Evolutionary conservation across 805 yeast genomes (phyloP).

Genomic region (Yarrowia yakushimensis): DNA sequence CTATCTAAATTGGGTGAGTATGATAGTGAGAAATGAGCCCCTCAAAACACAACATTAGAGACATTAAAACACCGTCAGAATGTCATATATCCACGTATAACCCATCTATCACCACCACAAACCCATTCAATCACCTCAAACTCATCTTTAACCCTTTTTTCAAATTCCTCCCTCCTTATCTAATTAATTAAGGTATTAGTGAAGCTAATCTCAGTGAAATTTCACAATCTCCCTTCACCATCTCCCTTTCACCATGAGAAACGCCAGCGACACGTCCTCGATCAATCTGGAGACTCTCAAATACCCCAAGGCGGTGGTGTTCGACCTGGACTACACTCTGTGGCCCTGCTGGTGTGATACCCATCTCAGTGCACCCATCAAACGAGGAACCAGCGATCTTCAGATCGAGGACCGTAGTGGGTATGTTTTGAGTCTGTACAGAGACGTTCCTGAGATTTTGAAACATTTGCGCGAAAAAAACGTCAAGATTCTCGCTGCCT

Average conservation of each 20-base stretch:
- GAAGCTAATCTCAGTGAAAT: background rate
- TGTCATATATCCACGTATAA: too few species aligned
- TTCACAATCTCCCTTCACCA: too few species aligned
- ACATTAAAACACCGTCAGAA: too few species aligned
- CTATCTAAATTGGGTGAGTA: too few species aligned
- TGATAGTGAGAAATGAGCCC: too few species aligned
- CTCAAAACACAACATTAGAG: too few species aligned
- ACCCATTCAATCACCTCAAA: too few species aligned
- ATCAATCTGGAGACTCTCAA: slow-evolving; percentile 1
- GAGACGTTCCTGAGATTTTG: slow-evolving; percentile 65
- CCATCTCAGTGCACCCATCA: slow-evolving; percentile 57
- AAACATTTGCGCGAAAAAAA: slow-evolving; percentile 47
- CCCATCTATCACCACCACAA: too few species aligned
- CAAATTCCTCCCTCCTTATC: too few species aligned
- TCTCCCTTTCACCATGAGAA: too few species aligned
- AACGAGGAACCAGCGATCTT: slow-evolving; percentile 37
- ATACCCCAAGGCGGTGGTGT: slow-evolving; percentile 56
- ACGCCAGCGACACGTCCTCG: slow-evolving; percentile 1
- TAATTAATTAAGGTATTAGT: too few species aligned
- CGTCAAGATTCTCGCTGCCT: slow-evolving; percentile 58
- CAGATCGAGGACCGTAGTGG: slow-evolving; percentile 54
- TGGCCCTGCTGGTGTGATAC: slow-evolving; percentile 90
- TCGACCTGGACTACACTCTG: slow-evolving; percentile 71
- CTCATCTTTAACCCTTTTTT: too few species aligned
- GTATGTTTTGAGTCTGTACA: slow-evolving; percentile 53